Evolutionary conservation across 1,139 yeast species (phyloP).

Genomic region (Nakaseomyces uthaithaninus): DNA sequence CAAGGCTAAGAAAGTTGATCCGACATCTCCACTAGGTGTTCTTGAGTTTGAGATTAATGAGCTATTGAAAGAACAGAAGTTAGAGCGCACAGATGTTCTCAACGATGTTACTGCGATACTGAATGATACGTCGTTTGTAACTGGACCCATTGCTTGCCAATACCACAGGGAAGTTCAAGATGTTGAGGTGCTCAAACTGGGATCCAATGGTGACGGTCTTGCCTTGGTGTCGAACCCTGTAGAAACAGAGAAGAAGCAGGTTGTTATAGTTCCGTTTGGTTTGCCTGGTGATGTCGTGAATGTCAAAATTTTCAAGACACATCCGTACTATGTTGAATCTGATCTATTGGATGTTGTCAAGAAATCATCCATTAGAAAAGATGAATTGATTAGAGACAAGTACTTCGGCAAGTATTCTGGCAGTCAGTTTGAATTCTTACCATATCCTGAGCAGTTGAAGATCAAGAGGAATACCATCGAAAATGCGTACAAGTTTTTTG

Average conservation of each 20-base stretch:
- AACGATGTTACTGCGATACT: conserved; percentile 62
- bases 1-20: conserved; percentile 57
- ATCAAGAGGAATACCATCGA: conserved; percentile 67
- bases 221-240: conserved; percentile 56
- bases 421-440: conserved; percentile 81
- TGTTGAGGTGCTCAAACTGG: conserved; percentile 49
- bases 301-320: conserved; percentile 68
- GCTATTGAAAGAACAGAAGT: conserved; percentile 39
- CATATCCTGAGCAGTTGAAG: conserved; percentile 61
- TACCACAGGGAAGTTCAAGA: conserved; percentile 54
- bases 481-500: conserved; percentile 77
- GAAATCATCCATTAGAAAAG: conserved; percentile 45
- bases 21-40: conserved; percentile 77
- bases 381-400: conserved; percentile 51
- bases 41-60: conserved; percentile 65
- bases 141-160: conserved; percentile 27
- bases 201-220: conserved; percentile 78
- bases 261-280: conserved; percentile 74
- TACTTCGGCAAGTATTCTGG: conserved; percentile 84
- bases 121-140: conserved; percentile 47
- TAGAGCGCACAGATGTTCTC: conserved; percentile 41
- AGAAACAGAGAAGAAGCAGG: conserved; percentile 33
- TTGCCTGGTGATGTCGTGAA: conserved; percentile 75
- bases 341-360: conserved; percentile 53
- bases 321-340: conserved; percentile 65